Evolutionary conservation across 148 eudicot genomes (phyloP).

Genomic region (Selenicereus undatus): DNA sequence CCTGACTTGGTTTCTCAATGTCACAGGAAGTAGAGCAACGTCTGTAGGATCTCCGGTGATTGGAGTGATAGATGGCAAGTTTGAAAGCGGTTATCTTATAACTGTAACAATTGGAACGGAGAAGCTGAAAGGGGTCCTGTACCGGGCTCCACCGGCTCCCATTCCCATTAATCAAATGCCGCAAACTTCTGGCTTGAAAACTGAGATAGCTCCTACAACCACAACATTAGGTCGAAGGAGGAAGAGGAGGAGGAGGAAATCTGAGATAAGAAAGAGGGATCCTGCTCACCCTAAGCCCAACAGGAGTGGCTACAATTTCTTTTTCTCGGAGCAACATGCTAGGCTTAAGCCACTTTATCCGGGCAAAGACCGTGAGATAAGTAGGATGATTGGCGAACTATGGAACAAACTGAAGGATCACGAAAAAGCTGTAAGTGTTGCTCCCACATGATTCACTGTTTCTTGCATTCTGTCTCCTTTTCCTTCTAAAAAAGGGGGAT

Average conservation of each 20-base stretch:
- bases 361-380: constrained; percentile 79
- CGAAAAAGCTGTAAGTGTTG: constrained; percentile 59
- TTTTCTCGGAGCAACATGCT: constrained; percentile 91
- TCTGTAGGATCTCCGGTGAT: constrained; percentile 41
- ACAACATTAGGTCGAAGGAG: constrained; percentile 37
- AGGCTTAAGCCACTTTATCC: constrained; percentile 66
- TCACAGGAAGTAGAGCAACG: constrained; percentile 26
- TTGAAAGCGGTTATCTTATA: constrained; percentile 90
- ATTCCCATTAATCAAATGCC: constrained; percentile 10
- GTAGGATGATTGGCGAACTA: constrained; percentile 88
- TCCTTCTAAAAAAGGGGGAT: too few species aligned
- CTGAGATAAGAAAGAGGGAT: constrained; percentile 72
- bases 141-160: constrained; percentile 41
- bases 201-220: constrained; percentile 17
- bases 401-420: constrained; percentile 68
- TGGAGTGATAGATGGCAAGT: constrained; percentile 94
- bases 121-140: constrained; percentile 76
- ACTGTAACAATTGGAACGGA: constrained; percentile 74
- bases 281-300: constrained; percentile 97
- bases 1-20: constrained; percentile 7
- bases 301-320: constrained; percentile 91
- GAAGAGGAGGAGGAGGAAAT: constrained; percentile 62
- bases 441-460: background rate
- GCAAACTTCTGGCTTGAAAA: constrained; percentile 18
- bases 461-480: background rate